These are phyloP conservation scores for Hippophae rhamnoides DNA, from an alignment of 306 rosid species.

Conservation along the genomic window DNA sequence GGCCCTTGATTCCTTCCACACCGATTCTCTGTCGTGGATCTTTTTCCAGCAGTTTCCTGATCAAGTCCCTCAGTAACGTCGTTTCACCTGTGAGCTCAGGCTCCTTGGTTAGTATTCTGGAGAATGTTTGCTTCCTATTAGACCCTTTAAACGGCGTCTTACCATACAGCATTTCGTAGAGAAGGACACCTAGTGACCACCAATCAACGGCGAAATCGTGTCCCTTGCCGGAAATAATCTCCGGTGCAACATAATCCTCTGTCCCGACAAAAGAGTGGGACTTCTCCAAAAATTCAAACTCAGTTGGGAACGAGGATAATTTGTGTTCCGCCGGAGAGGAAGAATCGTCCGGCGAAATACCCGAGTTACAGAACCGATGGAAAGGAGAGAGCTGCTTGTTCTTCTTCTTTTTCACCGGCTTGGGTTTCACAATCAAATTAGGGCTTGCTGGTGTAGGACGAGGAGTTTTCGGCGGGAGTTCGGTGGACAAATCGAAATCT, in stretches of 20 bases:
- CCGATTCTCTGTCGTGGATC: slow-evolving; percentile 54
- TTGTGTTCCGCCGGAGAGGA: not conserved
- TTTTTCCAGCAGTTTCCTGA: slow-evolving; percentile 45
- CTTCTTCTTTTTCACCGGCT: slow-evolving; percentile 22
- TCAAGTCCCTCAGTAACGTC: slow-evolving; percentile 56
- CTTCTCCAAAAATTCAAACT: slow-evolving; percentile 42
- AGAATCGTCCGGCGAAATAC: slow-evolving; percentile 20
- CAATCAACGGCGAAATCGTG: slow-evolving; percentile 81
- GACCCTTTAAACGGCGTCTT: slow-evolving; percentile 59
- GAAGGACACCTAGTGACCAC: slow-evolving; percentile 78
- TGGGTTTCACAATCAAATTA: slow-evolving; percentile 6
- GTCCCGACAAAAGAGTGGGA: slow-evolving; percentile 96
- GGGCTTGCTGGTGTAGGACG: slow-evolving; percentile 5
- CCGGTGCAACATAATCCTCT: slow-evolving; percentile 95
- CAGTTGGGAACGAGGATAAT: not conserved
- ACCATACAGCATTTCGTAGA: slow-evolving; percentile 72
- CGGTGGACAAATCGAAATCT: slow-evolving; percentile 80
- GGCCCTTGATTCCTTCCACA: slow-evolving; percentile 50
- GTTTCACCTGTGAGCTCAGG: slow-evolving; percentile 43
- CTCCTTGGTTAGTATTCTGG: slow-evolving; percentile 28
- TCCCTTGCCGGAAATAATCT: slow-evolving; percentile 56
- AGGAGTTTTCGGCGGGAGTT: slow-evolving; percentile 32
- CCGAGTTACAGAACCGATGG: slow-evolving; percentile 29
- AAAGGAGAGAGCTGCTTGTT: slow-evolving; percentile 25
- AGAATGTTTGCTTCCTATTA: slow-evolving; percentile 66